phyloP scores from a whole-genome alignment of 2,329 filamentous ascomycete genomes.

The Cercospora sojina region DNA sequence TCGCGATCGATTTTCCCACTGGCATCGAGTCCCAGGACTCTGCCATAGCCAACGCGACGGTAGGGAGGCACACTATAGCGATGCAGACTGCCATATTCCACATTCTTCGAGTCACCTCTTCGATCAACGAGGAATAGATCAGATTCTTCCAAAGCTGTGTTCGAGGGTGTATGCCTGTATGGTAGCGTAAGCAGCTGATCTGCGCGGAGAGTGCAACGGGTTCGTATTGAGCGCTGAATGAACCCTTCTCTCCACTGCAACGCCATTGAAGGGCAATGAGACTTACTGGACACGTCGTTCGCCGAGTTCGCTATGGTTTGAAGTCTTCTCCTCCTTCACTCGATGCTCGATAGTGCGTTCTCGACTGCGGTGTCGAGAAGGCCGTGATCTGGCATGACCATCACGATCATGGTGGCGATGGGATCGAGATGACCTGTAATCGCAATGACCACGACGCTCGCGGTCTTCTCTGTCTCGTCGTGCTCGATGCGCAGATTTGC shows the following conservation, averaged over 20 bases:
- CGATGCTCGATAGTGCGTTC: conserved; percentile 1
- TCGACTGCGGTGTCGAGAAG: conserved; percentile 1
- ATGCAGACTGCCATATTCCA: conserved; percentile 72
- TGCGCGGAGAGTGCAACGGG: neutral
- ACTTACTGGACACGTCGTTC: neutral
- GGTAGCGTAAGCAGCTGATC: neutral
- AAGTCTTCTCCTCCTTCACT: neutral
- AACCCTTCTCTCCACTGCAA: too few species aligned
- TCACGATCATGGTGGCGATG: neutral
- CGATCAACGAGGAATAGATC: conserved; percentile 64
- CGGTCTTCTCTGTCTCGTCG: neutral
- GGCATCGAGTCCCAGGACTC: conserved; percentile 64
- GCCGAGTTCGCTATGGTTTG: neutral
- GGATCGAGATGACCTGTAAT: neutral
- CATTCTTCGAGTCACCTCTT: conserved; percentile 73
- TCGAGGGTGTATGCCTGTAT: neutral
- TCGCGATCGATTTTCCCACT: conserved; percentile 67
- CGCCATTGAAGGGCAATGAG: too few species aligned
- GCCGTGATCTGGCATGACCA: neutral
- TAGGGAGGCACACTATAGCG: conserved; percentile 71
- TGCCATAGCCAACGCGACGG: conserved; percentile 65
- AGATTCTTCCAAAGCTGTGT: conserved; percentile 22
- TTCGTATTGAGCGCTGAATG: neutral
- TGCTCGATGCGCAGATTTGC: neutral
- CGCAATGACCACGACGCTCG: neutral